These are phyloP conservation scores for Ustilago trichophora DNA, from an alignment of 1,284 basidiomycete species.

Conservation along the genomic window DNA sequence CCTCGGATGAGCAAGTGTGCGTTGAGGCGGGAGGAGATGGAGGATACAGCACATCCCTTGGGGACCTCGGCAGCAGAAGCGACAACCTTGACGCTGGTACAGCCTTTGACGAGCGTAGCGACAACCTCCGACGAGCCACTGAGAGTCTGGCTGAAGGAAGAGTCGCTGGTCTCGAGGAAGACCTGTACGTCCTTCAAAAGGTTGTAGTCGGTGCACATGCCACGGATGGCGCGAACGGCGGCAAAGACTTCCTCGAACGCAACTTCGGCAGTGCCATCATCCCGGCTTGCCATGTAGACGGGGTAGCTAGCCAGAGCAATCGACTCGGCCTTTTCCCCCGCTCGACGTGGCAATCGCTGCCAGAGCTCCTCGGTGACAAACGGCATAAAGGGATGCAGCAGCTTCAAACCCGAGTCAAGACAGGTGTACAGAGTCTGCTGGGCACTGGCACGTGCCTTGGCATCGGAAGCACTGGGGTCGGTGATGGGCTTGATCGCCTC, in stretches of 20 bases:
- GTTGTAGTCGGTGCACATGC: conserved; percentile 88
- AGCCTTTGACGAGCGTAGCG: conserved; percentile 85
- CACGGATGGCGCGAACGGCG: conserved; percentile 81
- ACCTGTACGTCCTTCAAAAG: conserved; percentile 89
- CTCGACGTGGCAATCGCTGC: conserved; percentile 89
- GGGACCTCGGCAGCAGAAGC: conserved; percentile 74
- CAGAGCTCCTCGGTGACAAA: conserved; percentile 98
- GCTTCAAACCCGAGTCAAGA: conserved; percentile 85
- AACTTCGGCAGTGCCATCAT: conserved; percentile 30
- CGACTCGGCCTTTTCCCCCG: conserved; percentile 78
- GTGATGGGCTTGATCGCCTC: conserved; percentile 90
- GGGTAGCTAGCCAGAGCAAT: conserved; percentile 92
- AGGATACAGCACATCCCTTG: conserved; percentile 85
- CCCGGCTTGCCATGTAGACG: conserved; percentile 67
- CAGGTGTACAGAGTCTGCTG: conserved; percentile 97
- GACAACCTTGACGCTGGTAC: conserved; percentile 77
- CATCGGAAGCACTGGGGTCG: conserved; percentile 72
- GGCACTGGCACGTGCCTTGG: conserved; percentile 79
- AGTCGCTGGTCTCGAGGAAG: conserved; percentile 78
- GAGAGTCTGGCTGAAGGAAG: conserved; percentile 70
- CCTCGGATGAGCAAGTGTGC: conserved; percentile 60
- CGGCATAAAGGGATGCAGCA: conserved; percentile 99
- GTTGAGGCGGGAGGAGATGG: conserved; percentile 51
- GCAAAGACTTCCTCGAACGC: conserved; percentile 85
- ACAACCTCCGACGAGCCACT: conserved; percentile 79